phyloP scores from a whole-genome alignment of 345 rosid species.

The Aquilaria sinensis region DNA sequence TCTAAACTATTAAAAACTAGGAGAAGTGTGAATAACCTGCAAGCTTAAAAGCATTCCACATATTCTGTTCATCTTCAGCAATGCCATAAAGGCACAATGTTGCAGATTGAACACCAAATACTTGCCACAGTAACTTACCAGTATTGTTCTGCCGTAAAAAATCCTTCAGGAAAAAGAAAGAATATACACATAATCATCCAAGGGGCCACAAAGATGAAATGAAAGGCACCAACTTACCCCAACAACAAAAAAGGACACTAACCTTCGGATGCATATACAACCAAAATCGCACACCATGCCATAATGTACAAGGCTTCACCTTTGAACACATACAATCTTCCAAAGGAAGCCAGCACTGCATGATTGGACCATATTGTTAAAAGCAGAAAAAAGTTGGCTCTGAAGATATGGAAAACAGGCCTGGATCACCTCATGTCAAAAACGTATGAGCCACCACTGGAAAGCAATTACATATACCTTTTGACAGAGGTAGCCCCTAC shows the following conservation, averaged over 20 bases:
- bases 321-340: slow-evolving; percentile 91
- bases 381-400: slow-evolving; percentile 4
- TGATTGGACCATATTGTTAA: neutral
- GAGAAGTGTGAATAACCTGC: slow-evolving; percentile 43
- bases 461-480: slow-evolving; percentile 40
- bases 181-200: slow-evolving; percentile 1
- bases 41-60: slow-evolving; percentile 77
- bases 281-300: slow-evolving; percentile 81
- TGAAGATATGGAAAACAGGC: neutral
- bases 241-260: slow-evolving; percentile 8
- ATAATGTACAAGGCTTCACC: slow-evolving; percentile 47
- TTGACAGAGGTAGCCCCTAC: slow-evolving; percentile 86
- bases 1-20: slow-evolving; percentile 5
- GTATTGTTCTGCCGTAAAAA: slow-evolving; percentile 94
- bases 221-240: neutral
- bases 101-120: slow-evolving; percentile 75
- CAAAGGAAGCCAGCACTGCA: slow-evolving; percentile 95
- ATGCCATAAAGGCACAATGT: slow-evolving; percentile 83
- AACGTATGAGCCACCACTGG: neutral
- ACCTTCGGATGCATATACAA: slow-evolving; percentile 99
- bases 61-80: slow-evolving; percentile 82
- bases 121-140: slow-evolving; percentile 89
- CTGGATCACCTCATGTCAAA: neutral
- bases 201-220: neutral
- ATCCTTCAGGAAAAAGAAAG: slow-evolving; percentile 44